Evolutionary conservation across 148 eudicot genomes (phyloP), one percentile per base, ranked within the genome.

Genomic region (Salicornia ramosissima): DNA sequence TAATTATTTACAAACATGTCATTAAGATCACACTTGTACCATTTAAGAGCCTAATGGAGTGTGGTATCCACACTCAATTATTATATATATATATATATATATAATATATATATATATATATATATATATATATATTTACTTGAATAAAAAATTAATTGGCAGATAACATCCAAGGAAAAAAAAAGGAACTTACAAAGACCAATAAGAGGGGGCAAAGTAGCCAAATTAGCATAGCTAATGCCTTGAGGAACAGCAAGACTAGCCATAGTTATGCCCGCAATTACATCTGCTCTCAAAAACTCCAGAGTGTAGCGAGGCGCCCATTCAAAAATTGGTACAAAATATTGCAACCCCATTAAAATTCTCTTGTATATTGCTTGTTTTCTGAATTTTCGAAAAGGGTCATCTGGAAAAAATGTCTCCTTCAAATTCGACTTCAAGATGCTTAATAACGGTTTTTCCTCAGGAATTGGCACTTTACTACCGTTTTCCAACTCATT

Each of bases 231-330:
- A 70, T 88, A 88, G 65, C 93, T 88, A 50, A 88, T 88, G 19
- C 93, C 93, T 67, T 88, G 93, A 54, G 90, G 93, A 67, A 88
- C 81, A 18, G 90, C 93, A 25, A 88, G 88, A 54, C 90, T 88
- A 31, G 93, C 87, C 53, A 88, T 82, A 47, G 93, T 88, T 45
- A 88, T 79, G 1, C 93, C 93, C 12, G 93, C 81, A 1, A 88
- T 65, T 13, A 88, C 49, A 74, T 88, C 90, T 9, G 88, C 74
- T 45, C 63, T 88, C 16, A 88, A 79, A 65, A 71, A 84, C 6
- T 64, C 45, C 18, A 84, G 64, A 3, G 60, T 80, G 60, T 88
- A 88, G 0, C 75, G 82, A 2, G 93, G 88, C 18, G 85, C 90
- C 93, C 93, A 88, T 51, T 84, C 86, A 4, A 86, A 67, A 21